Base-by-base conservation (phyloP, 2,329 filamentous ascomycete species). In the Cladorrhinum sp. region DNA sequence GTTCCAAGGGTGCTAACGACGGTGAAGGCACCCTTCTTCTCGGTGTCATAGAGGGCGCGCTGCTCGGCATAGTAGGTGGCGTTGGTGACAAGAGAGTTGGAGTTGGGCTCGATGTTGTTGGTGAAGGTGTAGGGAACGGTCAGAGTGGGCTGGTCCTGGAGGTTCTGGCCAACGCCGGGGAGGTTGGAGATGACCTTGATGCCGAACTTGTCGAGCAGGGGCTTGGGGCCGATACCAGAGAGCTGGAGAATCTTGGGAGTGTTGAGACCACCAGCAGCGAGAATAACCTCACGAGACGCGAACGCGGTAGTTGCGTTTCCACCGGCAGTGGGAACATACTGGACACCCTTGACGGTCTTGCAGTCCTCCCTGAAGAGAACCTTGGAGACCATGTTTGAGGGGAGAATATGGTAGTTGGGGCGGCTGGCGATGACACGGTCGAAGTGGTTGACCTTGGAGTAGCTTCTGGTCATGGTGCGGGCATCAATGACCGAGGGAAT, bases 341-440 rank as follows among this genome's bases (percentile, higher is more conserved):
- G 83, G 1, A 89, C 79, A 0, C 85, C 86, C 0, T 78, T 75
- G 5, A 86, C 87, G 32, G 75, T 70, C 57, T 64, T 64, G 32
- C 59, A 56, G 51, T 78, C 83, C 1, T 77, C 75, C 3, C 81
- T 77, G 55, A 87, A 83, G 3, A 87, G 58, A 0, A 87, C 77
- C 2, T 79, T 79, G 1, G 79, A 73, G 0, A 89, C 84, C 29
- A 64, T 50, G 50, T 60, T 61, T 13, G 57, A 59, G 4, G 62
- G 45, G 0, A 89, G 74, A 3, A 89, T 75, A 59, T 88, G 82
- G 1, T 89, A 78, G 59, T 87, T 86, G 0, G 82, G 78, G 51
- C 84, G 77, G 1, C 79, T 72, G 1, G 62, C 66, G 2, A 63
- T 66, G 29, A 72, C 71, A 13, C 66, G 61, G 7, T 67, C 68